These are phyloP conservation scores for Takakia lepidozioides DNA, from an alignment of 225 moss, liverwort and hornwort species.

Conservation along the genomic window DNA sequence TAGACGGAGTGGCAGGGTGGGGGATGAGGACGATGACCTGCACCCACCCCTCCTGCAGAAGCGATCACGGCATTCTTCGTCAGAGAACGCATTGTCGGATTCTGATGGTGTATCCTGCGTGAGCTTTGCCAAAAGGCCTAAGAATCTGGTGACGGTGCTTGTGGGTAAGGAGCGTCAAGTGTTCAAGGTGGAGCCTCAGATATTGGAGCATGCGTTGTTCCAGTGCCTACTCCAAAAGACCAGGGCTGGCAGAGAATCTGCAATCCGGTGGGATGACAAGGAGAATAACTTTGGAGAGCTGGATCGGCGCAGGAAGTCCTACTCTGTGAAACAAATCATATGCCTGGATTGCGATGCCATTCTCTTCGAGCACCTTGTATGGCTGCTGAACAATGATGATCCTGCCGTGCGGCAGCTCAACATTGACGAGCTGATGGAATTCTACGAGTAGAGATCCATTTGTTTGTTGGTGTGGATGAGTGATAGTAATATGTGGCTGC, in stretches of 20 bases:
- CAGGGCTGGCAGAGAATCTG: not conserved
- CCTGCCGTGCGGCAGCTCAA: slow-evolving; percentile 57
- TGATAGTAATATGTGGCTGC: no score
- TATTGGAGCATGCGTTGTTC: slow-evolving; percentile 48
- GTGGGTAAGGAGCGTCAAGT: slow-evolving; percentile 55
- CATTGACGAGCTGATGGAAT: slow-evolving; percentile 61
- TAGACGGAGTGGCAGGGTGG: slow-evolving; percentile 13
- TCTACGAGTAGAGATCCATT: slow-evolving; percentile 45
- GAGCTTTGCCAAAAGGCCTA: slow-evolving; percentile 35
- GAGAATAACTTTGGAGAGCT: slow-evolving; percentile 23
- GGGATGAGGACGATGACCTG: slow-evolving; percentile 13
- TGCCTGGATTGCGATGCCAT: slow-evolving; percentile 53
- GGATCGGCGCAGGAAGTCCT: not conserved
- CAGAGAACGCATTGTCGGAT: not conserved
- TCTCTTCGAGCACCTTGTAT: slow-evolving; percentile 54
- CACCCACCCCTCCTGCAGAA: slow-evolving; percentile 18
- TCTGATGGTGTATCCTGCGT: slow-evolving; percentile 19
- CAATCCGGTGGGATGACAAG: slow-evolving; percentile 28
- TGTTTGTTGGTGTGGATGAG: no score
- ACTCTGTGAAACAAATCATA: slow-evolving; percentile 18
- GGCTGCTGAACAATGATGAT: slow-evolving; percentile 60
- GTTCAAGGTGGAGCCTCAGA: slow-evolving; percentile 65
- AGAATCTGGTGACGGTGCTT: slow-evolving; percentile 46
- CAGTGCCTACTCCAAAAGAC: slow-evolving; percentile 43
- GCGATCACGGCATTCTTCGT: slow-evolving; percentile 18